Percentiles rank a stretch among this genome's conserved stretches.
phyloP scores from a whole-genome alignment of 768 basidiomycete genomes.

The Mrakia frigida region DNA sequence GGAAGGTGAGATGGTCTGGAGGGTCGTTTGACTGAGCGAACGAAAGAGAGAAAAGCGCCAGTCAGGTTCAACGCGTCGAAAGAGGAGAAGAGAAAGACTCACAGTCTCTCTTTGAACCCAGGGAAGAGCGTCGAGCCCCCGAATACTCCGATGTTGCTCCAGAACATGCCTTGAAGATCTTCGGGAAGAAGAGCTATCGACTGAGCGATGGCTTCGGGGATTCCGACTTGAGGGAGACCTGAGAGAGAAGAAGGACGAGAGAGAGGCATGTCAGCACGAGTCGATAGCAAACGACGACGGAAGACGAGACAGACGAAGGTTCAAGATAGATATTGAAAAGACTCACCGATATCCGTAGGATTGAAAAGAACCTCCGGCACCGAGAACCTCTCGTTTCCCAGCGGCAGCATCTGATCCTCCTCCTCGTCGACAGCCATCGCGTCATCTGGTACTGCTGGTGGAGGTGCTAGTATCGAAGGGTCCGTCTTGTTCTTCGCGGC shows the following conservation, averaged over 20 bases:
- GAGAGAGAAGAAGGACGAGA: slow-evolving; percentile 19
- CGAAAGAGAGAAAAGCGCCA: neutral
- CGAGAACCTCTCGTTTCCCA: slow-evolving; percentile 86
- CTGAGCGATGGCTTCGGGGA: slow-evolving; percentile 67
- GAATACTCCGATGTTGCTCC: slow-evolving; percentile 85
- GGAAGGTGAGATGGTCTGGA: neutral
- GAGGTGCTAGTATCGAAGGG: slow-evolving; percentile 50
- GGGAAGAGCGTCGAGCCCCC: slow-evolving; percentile 75
- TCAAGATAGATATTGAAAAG: neutral
- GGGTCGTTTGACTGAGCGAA: neutral
- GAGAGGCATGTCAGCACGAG: slow-evolving; percentile 1
- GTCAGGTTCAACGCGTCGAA: neutral
- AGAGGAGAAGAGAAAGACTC: slow-evolving; percentile 42
- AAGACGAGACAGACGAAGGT: neutral
- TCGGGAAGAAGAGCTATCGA: slow-evolving; percentile 70
- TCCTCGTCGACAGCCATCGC: slow-evolving; percentile 32
- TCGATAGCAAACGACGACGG: neutral
- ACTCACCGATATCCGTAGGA: slow-evolving; percentile 79
- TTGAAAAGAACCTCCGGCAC: slow-evolving; percentile 90
- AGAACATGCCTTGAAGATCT: slow-evolving; percentile 87
- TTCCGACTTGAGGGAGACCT: slow-evolving; percentile 76
- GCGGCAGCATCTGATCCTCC: slow-evolving; percentile 57
- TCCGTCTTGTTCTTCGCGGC: slow-evolving; percentile 40
- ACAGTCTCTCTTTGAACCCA: slow-evolving; percentile 73
- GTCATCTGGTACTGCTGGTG: neutral